Evolutionary conservation across 2,329 filamentous ascomycete species (phyloP), one percentile per base, ranked within the genome.

Genomic region (Eutypella sp.): DNA sequence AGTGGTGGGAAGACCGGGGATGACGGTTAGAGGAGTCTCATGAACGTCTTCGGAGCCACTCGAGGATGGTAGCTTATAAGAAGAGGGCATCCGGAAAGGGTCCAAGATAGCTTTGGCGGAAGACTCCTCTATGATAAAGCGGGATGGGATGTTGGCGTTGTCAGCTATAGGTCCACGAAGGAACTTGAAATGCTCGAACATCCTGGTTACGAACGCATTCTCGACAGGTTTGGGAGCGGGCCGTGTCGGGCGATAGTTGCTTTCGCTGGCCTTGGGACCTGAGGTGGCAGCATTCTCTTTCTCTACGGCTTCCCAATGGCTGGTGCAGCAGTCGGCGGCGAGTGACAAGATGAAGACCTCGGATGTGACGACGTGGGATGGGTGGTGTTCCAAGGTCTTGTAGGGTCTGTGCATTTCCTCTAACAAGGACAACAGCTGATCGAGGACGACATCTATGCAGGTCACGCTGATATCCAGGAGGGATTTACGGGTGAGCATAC

Each of bases 301-400:
- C n/a, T n/a, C n/a, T 37, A 74, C 58, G 33, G 68, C 64, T 23
- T 73, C 66, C 81, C 81, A 85, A 58, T 82, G 75, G 44, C 76
- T 74, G 42, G 75, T 73, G 54, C 81, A 85, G 59, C 82, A 86
- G 57, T 85, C 81, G 58, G 81, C 79, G 29, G 82, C 71, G 36
- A 86, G 68, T 40, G 77, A 73, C 41, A 85, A 64, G n/a, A 85
- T 68, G 55, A 82, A 85, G 40, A 82, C 67, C 60, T 86, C 82
- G 16, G 83, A 85, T 40, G 79, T 71, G 25, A 85, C 66, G 42
- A 86, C 71, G 57, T 84, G 78, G 31, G 72, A 67, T 2, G 81
- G 80, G 54, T 82, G 80, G 19, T 68, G 65, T 39, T 72, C 63
- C 45, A 78, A 66, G 41, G 58, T 64, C 49, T 72, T 73, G 58